Evolutionary conservation across 208 protist species (phyloP).

Genomic region (Crithidia brevicula): DNA sequence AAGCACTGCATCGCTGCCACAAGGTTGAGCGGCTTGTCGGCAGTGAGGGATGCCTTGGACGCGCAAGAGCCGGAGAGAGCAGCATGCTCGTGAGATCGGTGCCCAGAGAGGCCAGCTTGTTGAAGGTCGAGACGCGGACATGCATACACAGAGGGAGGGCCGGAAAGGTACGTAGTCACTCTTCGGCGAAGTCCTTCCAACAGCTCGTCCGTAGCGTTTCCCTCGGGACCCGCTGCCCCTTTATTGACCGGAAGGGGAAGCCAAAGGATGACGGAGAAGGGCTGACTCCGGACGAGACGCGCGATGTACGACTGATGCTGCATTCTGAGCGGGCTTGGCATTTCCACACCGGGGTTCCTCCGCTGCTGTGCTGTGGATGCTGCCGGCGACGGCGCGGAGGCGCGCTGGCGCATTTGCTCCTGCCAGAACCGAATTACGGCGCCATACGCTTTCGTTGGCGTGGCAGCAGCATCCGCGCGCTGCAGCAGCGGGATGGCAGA

Average conservation of each 20-base stretch:
- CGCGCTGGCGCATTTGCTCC: background rate
- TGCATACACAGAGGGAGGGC: slow-evolving; percentile 11
- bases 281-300: background rate
- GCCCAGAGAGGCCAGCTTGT: too few species aligned
- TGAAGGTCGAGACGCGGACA: too few species aligned
- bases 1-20: slow-evolving; percentile 22
- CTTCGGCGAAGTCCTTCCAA: slow-evolving; percentile 3
- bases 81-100: too few species aligned
- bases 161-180: slow-evolving; percentile 14
- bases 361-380: background rate
- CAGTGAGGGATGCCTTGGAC: too few species aligned
- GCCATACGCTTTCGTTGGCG: too few species aligned
- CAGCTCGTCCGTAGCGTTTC: background rate
- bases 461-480: background rate
- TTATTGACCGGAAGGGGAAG: background rate
- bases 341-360: background rate
- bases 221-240: background rate
- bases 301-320: background rate
- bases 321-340: background rate
- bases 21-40: too few species aligned
- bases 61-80: too few species aligned
- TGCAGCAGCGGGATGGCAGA: background rate
- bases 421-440: background rate
- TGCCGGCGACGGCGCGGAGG: too few species aligned
- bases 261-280: slow-evolving; percentile 1